phyloP scores from a whole-genome alignment of 129 eudicot genomes.

The Tagetes patula region DNA sequence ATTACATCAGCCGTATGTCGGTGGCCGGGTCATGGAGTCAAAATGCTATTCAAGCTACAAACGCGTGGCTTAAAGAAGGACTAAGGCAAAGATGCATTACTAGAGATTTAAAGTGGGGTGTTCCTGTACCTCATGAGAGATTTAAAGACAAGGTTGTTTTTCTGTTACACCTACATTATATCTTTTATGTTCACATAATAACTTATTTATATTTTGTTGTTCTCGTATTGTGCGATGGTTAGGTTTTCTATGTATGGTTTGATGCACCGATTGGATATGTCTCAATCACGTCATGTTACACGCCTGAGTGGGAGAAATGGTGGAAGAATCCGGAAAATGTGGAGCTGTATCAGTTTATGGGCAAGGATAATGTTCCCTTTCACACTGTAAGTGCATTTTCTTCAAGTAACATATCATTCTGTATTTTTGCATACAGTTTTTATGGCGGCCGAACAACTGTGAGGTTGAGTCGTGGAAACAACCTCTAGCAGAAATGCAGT shows the following conservation, averaged over 20 bases:
- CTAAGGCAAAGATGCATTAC: constrained; percentile 73
- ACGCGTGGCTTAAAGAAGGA: constrained; percentile 84
- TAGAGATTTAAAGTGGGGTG: constrained; percentile 93
- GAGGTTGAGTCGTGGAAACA: too few species aligned
- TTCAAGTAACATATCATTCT: neutral
- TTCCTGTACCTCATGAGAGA: constrained; percentile 77
- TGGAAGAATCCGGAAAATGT: constrained; percentile 95
- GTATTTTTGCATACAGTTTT: neutral
- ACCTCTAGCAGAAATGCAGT: too few species aligned
- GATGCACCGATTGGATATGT: constrained; percentile 93
- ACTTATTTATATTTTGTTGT: neutral
- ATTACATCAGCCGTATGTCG: constrained; percentile 58
- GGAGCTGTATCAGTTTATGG: constrained; percentile 85
- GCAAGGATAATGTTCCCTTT: constrained; percentile 89
- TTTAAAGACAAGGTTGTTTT: constrained; percentile 59
- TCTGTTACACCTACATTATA: neutral
- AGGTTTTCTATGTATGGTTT: constrained; percentile 93
- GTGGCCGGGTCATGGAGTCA: constrained; percentile 82
- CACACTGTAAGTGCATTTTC: constrained; percentile 59
- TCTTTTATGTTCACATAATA: neutral
- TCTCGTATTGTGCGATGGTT: neutral
- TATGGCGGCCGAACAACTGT: neutral
- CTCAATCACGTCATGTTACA: constrained; percentile 80
- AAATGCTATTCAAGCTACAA: constrained; percentile 83
- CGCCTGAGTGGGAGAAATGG: constrained; percentile 90